Evolutionary conservation across 2,329 filamentous ascomycete species (phyloP), one percentile per base, ranked within the genome.

Genomic region (Tolypocladium cylindrosporum): DNA sequence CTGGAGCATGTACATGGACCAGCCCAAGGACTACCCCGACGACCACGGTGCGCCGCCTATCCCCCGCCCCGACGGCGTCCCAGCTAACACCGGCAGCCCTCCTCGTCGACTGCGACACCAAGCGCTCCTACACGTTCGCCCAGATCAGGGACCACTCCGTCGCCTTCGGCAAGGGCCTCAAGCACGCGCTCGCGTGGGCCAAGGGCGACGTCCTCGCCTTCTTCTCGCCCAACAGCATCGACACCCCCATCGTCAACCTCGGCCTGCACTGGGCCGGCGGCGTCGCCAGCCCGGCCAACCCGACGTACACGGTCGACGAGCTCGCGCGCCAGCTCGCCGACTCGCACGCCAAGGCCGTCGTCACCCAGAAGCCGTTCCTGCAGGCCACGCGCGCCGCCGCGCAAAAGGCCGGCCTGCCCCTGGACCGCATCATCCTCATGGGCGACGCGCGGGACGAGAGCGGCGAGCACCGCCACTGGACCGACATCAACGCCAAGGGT

Each of bases 141-240:
- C 79, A 90, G 61, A 74, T 90, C 58, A 86, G 83, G 65, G 77
- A 77, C 60, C 77, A 83, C 19, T 87, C 90, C 1, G 73, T 85
- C 43, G 81, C 85, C n/a, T 95, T 97, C 64, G 92, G 90, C 55
- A 85, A 87, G 62, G 92, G 90, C 0, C 79, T 97, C 24, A 86
- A 85, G 67, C 82, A 87, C 34, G 72, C 79, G 27, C 93, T 87
- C 81, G 80, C 85, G 55, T 96, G 91, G 88, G 79, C 85, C 64
- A 91, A 88, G 68, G 89, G 89, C 66, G 90, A 97, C 69, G 89
- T 94, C 1, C 79, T 97, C 27, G 88, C 82, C 13, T 78, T 96
- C 57, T 96, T 88, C 77, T 87, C 90, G 4, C 89, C 91, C 36
- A 97, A 97, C 71, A 86, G 81, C 70, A 88, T 97, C 68, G 92